These are phyloP conservation scores for Xylaria hypoxylon DNA, from an alignment of 2,329 filamentous ascomycete species.

Conservation along the genomic window DNA sequence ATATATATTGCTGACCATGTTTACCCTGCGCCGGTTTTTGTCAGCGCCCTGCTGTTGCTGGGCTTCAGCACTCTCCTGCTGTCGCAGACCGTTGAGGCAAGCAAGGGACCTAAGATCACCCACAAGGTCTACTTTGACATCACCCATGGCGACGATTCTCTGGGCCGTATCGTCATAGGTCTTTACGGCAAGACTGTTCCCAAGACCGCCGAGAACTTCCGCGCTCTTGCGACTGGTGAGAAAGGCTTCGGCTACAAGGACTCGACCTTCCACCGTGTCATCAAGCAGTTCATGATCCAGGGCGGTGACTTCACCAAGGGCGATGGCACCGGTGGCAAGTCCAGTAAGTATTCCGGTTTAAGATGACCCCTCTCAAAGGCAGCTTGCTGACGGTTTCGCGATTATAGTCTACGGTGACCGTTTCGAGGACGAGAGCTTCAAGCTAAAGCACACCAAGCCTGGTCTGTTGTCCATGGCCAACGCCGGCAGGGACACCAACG, in stretches of 20 bases:
- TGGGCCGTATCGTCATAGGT: constrained; percentile 83
- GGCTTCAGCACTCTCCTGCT: constrained; percentile 53
- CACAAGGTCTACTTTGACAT: constrained; percentile 95
- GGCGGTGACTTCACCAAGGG: constrained; percentile 88
- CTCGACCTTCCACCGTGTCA: constrained; percentile 88
- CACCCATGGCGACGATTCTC: constrained; percentile 75
- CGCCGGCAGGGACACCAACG: constrained; percentile 86
- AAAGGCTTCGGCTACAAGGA: constrained; percentile 87
- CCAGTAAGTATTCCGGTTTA: constrained; percentile 67
- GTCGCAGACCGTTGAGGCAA: constrained; percentile 77
- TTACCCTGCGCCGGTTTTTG: constrained; percentile 77
- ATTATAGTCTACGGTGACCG: constrained; percentile 81
- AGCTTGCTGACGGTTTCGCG: constrained; percentile 33
- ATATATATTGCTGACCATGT: constrained; percentile 66
- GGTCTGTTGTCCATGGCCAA: constrained; percentile 89
- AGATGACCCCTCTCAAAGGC: neutral
- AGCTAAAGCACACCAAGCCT: constrained; percentile 90
- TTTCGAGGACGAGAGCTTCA: constrained; percentile 94
- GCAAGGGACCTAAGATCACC: constrained; percentile 94
- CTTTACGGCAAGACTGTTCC: constrained; percentile 90
- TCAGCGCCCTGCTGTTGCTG: constrained; percentile 69
- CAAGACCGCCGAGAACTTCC: constrained; percentile 79
- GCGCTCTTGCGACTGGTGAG: constrained; percentile 84
- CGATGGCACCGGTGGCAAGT: constrained; percentile 87
- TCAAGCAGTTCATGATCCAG: constrained; percentile 93